Base-by-base conservation (phyloP, 352 stramenopile genomes). In the Phytophthora crassamura region DNA sequence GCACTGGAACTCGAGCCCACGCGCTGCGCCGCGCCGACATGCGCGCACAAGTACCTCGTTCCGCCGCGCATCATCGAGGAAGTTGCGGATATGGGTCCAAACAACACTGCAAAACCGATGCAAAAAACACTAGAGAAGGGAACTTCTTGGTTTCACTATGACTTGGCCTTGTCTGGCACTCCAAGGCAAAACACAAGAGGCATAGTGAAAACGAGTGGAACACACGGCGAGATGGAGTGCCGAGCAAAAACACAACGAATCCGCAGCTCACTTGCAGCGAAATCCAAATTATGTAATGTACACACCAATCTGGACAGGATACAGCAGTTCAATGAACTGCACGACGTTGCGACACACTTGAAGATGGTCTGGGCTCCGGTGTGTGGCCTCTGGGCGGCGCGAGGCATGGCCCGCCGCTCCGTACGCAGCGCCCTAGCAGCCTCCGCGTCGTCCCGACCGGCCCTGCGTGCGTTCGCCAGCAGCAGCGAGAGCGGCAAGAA, bases 11-110 rank as follows among this genome's bases (percentile, higher is more conserved):
- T 16, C 12, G 12, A 50, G 16, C 33, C 25, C 11, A 40, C n/a
- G n/a, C 35, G 40, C 63, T 62, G 59, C 57, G 42, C 35, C 41
- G 25, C 39, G 28, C 60, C 36, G 25, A 36, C 34, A 56, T 16
- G 46, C 25, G 42, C 51, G 50, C 33, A 56, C 30, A 65, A 82
- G 54, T 90, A 90, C 81, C 81, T 90, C 72, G 74, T 81, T 71
- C 71, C 78, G 28, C 56, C 63, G 67, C 80, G 78, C 41, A 84
- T 64, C 71, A 82, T 87, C 2, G n/a, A 54, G 28, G 25, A 4
- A 30, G 7, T 5, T 20, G 40, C 8, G 48, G 14, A 11, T 15
- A 15, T 42, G n/a, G n/a, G n/a, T n/a, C n/a, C n/a, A n/a, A n/a
- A n/a, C n/a, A n/a, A n/a, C n/a, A n/a, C n/a, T n/a, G n/a, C n/a